Percentiles rank a stretch among this genome's conserved stretches.
Conservation (phyloP, 2,329 filamentous ascomycete genomes). For the Epichloe hybrida region DNA sequence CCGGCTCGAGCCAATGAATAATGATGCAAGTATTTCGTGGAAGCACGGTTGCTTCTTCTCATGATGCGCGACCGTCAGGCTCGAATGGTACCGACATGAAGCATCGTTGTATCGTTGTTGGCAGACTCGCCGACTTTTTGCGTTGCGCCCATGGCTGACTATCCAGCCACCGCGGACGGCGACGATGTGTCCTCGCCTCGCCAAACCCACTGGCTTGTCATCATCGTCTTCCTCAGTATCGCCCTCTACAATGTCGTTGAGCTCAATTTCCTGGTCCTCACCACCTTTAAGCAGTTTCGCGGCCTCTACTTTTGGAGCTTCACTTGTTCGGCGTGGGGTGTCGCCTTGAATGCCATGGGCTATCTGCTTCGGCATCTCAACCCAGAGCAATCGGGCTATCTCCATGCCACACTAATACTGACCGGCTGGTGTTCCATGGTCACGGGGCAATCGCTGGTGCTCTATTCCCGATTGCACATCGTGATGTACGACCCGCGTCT, state of each 20-base stretch:
- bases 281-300: conserved; percentile 14
- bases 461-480: conserved; percentile 49
- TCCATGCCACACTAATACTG: conserved; percentile 16
- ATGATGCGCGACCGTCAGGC: neutral
- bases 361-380: conserved; percentile 29
- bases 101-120: neutral
- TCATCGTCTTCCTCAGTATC: conserved; percentile 13
- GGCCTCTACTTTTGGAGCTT: conserved; percentile 22
- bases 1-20: too few relatives aligned
- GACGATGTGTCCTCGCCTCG: neutral
- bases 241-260: conserved; percentile 16
- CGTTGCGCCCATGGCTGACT: neutral
- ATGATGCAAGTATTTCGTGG: neutral
- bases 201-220: conserved; percentile 2
- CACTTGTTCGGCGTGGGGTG: conserved; percentile 15
- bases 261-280: conserved; percentile 15
- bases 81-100: neutral
- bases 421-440: conserved; percentile 34
- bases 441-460: conserved; percentile 45
- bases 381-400: conserved; percentile 4
- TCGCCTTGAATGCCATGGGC: conserved; percentile 24
- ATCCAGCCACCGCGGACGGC: neutral
- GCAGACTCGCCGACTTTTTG: neutral
- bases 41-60: neutral
- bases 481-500: conserved; percentile 36